Base-by-base conservation (phyloP, 2,329 filamentous ascomycete genomes). In the Aspergillus tanneri region DNA sequence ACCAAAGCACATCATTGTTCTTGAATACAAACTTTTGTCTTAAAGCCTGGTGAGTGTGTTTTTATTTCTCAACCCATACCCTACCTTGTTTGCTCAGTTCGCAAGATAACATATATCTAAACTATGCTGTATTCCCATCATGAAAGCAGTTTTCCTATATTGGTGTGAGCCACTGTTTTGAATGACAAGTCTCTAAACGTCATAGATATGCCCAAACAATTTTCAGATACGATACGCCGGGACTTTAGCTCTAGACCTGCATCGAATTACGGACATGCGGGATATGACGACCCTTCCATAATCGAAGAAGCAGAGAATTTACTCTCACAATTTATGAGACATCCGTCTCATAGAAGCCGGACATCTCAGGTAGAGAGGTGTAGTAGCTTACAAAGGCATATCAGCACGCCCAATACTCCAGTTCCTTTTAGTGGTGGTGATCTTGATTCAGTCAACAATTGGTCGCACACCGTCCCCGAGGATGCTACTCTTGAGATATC, bases 321-420 rank as follows among this genome's bases (percentile, higher is more conserved):
- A 12, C 58, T 67, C 14, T 57, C 59, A 8, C 57, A 56, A 25
- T 67, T 67, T 39, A 55, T 59, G 46, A 49, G 46, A 39, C 41
- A 43, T 22, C 40, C 55, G 6, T 50, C 50, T 7, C 37, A 51
- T 8, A 36, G 49, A 28, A 24, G 34, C 3, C 44, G 45, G 22
- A 27, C 23, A 8, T 27, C 43, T 25, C 35, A 25, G 22, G 19
- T 19, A 28, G 12, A 24, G n/a, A 39, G 30, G n/a, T 18, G 16
- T 23, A 30, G 24, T 38, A 37, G 16, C 30, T 11, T 18, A 18
- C 8, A 34, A 19, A 18, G 8, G 8, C 12, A 10, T 19, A 34
- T 23, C 19, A 25, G 10, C 11, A 27, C 18, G 18, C 43, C 22
- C 9, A 45, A 38, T n/a, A 11, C 7, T 23, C 27, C 24, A 27